Evolutionary conservation across 1,139 yeast genomes (phyloP).

Genomic region (Suhomyces chickasaworum): DNA sequence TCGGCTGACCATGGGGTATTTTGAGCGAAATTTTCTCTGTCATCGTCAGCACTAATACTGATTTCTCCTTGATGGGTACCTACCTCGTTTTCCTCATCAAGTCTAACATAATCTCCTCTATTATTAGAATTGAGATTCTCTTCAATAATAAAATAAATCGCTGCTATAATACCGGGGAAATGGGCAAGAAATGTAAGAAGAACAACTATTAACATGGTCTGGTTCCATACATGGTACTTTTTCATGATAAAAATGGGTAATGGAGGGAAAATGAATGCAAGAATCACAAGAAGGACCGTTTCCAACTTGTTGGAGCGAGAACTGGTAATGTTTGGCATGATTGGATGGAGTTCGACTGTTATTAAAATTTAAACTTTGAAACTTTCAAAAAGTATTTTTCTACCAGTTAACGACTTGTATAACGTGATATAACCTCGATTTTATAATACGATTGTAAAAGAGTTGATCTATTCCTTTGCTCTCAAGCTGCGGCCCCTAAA

Average conservation of each 20-base stretch:
- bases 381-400: no score
- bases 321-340: not conserved
- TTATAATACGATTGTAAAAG: not conserved
- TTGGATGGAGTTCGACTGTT: no score
- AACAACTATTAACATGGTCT: conserved; percentile 38
- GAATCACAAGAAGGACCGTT: conserved; percentile 29
- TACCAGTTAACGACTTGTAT: no score
- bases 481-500: not conserved
- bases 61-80: conserved; percentile 1
- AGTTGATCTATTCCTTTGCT: not conserved
- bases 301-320: conserved; percentile 1
- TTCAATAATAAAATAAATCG: conserved; percentile 34
- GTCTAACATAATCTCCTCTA: conserved; percentile 24
- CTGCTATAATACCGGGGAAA: conserved; percentile 39
- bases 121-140: conserved; percentile 6
- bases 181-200: conserved; percentile 43
- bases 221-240: conserved; percentile 32
- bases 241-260: conserved; percentile 38
- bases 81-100: conserved; percentile 20
- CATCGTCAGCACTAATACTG: conserved; percentile 4
- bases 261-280: conserved; percentile 44
- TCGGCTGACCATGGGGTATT: not conserved
- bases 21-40: not conserved
- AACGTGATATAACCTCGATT: not conserved
- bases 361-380: no score